These are phyloP conservation scores for Phytophthora lateralis DNA, from an alignment of 352 stramenopile species.

Conservation along the genomic window DNA sequence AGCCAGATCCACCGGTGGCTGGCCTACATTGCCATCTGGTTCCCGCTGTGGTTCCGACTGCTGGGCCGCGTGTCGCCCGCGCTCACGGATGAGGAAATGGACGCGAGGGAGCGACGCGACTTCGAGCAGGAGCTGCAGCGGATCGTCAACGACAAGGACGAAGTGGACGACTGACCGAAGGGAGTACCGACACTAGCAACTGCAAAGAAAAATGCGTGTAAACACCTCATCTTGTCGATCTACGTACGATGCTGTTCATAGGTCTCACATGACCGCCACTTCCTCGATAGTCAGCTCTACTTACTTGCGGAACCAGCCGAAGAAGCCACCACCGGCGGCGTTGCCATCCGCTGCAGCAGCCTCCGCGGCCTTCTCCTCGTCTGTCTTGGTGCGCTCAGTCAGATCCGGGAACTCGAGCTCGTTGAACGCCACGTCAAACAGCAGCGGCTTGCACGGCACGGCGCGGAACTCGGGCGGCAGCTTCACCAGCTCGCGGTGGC, in stretches of 20 bases:
- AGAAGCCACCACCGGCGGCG: conserved; percentile 50
- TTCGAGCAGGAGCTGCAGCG: conserved; percentile 62
- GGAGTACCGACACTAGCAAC: not conserved
- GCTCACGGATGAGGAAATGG: conserved; percentile 61
- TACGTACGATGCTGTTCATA: conserved; percentile 22
- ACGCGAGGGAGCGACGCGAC: conserved; percentile 45
- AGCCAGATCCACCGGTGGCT: conserved; percentile 68
- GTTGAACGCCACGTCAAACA: conserved; percentile 86
- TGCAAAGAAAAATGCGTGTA: conserved; percentile 26
- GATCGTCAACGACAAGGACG: conserved; percentile 44
- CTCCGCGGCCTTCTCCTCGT: conserved; percentile 73
- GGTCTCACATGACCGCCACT: conserved; percentile 16
- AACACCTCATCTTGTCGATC: conserved; percentile 18
- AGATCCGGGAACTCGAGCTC: conserved; percentile 84
- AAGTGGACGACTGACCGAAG: conserved; percentile 38
- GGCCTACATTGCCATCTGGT: conserved; percentile 83
- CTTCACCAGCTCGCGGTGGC: conserved; percentile 48
- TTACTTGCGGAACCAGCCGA: conserved; percentile 88
- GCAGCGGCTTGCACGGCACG: conserved; percentile 76
- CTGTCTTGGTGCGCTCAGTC: conserved; percentile 74
- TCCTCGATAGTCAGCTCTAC: conserved; percentile 31
- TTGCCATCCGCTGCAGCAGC: conserved; percentile 38
- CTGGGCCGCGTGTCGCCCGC: conserved; percentile 69
- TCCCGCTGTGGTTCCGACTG: conserved; percentile 80
- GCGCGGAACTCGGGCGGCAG: conserved; percentile 69